A percentile compares a stretch with the other conserved stretches of the same genome.
phyloP scores from a whole-genome alignment of 208 protist species.

The Leishmania braziliensis region DNA sequence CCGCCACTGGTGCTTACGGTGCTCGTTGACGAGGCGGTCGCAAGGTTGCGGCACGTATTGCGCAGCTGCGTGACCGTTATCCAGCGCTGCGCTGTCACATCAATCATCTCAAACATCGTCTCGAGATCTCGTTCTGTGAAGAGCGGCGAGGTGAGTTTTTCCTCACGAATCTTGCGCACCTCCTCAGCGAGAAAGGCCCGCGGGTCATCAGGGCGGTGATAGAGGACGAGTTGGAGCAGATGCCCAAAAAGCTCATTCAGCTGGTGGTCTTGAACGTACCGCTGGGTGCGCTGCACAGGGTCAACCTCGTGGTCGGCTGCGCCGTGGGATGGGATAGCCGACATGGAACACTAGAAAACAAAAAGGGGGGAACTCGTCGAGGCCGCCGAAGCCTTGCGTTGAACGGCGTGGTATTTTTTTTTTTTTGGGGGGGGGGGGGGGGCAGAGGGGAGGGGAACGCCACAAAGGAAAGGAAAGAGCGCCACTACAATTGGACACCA shows the following conservation, averaged over 20 bases:
- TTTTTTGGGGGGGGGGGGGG: too few species aligned
- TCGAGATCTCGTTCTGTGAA: constrained; percentile 89
- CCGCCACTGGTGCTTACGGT: not conserved
- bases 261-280: constrained; percentile 83
- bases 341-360: constrained; percentile 10
- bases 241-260: constrained; percentile 88
- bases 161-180: constrained; percentile 65
- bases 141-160: constrained; percentile 67
- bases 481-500: not conserved
- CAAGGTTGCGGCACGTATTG: constrained; percentile 87
- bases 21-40: constrained; percentile 35
- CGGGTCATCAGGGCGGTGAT: constrained; percentile 82
- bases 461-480: not conserved
- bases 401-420: not conserved
- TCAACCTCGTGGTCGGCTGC: constrained; percentile 26
- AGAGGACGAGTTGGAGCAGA: constrained; percentile 87
- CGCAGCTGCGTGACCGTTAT: constrained; percentile 85
- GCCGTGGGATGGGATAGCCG: constrained; percentile 6
- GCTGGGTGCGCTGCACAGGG: constrained; percentile 36
- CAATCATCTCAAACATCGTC: constrained; percentile 93
- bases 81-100: constrained; percentile 86
- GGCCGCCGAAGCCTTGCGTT: not conserved
- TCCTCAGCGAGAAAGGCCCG: constrained; percentile 78
- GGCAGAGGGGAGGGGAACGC: not conserved
- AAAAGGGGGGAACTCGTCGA: not conserved